phyloP scores from a whole-genome alignment of 331 rosid genomes.

The Pyracantha coccinea region DNA sequence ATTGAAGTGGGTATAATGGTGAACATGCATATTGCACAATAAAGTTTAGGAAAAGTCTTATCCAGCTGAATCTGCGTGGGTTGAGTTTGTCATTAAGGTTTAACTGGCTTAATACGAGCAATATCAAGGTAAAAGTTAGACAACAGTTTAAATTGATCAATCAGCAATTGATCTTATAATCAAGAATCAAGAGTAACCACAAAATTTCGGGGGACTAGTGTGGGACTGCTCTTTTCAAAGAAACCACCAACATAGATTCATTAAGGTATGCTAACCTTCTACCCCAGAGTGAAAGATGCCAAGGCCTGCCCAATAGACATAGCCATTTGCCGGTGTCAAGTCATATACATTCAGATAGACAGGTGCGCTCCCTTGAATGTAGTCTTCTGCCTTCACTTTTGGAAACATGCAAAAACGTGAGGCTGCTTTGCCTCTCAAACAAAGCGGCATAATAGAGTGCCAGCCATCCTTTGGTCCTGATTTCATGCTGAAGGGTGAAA shows the following conservation, averaged over 20 bases:
- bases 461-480: slow-evolving; percentile 55
- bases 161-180: not conserved
- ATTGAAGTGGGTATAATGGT: not conserved
- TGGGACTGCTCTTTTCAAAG: not conserved
- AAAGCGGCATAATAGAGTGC: slow-evolving; percentile 68
- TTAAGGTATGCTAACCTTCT: slow-evolving; percentile 52
- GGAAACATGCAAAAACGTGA: slow-evolving; percentile 70
- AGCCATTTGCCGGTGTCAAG: slow-evolving; percentile 82
- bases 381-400: slow-evolving; percentile 51
- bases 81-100: not conserved
- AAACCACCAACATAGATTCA: not conserved
- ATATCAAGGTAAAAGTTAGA: not conserved
- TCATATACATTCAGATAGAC: slow-evolving; percentile 94
- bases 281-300: slow-evolving; percentile 92
- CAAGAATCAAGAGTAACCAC: not conserved
- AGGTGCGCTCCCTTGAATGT: slow-evolving; percentile 53
- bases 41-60: not conserved
- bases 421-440: slow-evolving; percentile 60
- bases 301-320: slow-evolving; percentile 91
- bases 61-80: not conserved
- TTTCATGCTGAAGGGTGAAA: slow-evolving; percentile 59
- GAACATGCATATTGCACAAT: not conserved
- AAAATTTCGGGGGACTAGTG: not conserved
- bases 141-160: not conserved
- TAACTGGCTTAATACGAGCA: not conserved